Evolutionary conservation across 495 filamentous ascomycete species (phyloP), one percentile per base, ranked within the genome.

Genomic region (Penicillium antarcticum): DNA sequence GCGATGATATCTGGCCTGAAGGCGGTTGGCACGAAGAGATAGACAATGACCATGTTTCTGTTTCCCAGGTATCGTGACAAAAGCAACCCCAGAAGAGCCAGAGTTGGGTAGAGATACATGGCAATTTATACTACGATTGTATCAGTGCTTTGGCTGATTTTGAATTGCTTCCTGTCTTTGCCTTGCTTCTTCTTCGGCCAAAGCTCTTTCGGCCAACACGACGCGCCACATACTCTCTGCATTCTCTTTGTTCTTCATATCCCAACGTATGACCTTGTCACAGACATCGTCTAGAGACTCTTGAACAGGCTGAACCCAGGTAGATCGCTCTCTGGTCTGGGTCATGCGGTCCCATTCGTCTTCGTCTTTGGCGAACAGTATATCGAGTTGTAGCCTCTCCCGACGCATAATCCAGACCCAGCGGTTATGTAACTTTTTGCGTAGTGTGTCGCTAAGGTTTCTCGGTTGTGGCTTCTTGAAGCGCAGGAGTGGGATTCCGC

Each of bases 401-500:
- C 68, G 60, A 5, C 54, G 59, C 18, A 61, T 58, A 21, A 72
- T 61, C 16, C 58, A 52, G 6, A 63, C 60, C 51, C 73, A 72
- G 19, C 77, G 70, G 17, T 58, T 71, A 14, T 74, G 62, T 14
- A 79, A 53, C 45, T 80, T 85, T 26, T 78, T 66, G 8, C 74
- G 65, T 11, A 94, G 63, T 1, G 87, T 69, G 3, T 77, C 66
- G 52, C 76, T 80, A 4, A 92, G 68, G 32, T 67, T 67, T 26
- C 60, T 56, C 5, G 87, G 76, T 57, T 89, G 86, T 7, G 87
- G 87, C 61, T 90, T 91, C 53, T 74, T 78, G 43, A 88, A 63
- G 19, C 87, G 82, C 37, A 94, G 66, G 51, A 91, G 85, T 0
- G 89, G 87, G n/a, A 87, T 54, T 23, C 77, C 80, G 33, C 70